phyloP scores from a whole-genome alignment of 805 yeast species.

The Saccharomycodes ludwigii region DNA sequence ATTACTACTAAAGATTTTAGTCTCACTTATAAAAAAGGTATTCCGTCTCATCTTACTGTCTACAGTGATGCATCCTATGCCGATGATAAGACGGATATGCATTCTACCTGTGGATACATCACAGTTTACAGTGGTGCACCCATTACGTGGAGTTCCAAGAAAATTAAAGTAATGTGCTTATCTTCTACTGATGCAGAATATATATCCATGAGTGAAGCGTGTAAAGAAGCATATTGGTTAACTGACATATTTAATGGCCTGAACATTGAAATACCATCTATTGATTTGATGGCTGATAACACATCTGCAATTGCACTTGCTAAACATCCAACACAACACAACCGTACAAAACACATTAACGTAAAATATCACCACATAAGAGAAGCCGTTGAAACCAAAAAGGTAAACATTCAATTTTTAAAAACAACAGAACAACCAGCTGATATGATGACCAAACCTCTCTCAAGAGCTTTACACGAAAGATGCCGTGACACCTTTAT shows the following conservation, averaged over 20 bases:
- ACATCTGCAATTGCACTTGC: constrained; percentile 5
- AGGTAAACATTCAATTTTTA: no score
- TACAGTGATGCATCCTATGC: constrained; percentile 8
- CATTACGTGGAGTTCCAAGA: constrained; percentile 10
- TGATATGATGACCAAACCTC: no score
- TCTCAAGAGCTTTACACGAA: no score
- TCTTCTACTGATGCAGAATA: constrained; percentile 9
- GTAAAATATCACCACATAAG: constrained; percentile 6
- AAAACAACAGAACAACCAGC: no score
- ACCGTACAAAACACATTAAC: constrained; percentile 7
- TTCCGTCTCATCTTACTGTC: neutral
- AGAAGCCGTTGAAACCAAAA: constrained; percentile 2
- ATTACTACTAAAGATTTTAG: no score
- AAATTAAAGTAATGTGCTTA: constrained; percentile 5
- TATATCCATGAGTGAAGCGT: constrained; percentile 7
- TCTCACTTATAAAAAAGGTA: constrained; percentile 2
- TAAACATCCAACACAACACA: constrained; percentile 4
- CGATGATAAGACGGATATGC: constrained; percentile 5
- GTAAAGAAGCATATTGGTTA: constrained; percentile 5
- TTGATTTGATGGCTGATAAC: constrained; percentile 4
- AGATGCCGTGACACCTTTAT: no score
- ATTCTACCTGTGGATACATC: constrained; percentile 9
- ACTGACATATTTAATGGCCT: constrained; percentile 3
- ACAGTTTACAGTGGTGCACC: constrained; percentile 6
- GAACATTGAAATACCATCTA: neutral